These are phyloP conservation scores for Aquanectria penicillioides DNA, from an alignment of 2,329 filamentous ascomycete genomes.

Conservation along the genomic window DNA sequence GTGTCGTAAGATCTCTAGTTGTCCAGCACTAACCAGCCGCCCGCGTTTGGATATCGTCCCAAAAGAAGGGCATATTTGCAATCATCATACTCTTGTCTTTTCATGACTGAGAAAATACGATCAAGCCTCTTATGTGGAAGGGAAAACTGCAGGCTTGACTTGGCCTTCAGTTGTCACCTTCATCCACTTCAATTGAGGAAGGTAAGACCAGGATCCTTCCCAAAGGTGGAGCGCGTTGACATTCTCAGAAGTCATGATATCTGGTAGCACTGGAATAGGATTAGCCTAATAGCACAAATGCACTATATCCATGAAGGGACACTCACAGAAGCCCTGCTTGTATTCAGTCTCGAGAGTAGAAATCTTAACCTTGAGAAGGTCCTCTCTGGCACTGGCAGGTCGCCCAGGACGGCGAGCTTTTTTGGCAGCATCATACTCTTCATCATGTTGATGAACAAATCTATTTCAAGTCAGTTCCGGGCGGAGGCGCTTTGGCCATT, in stretches of 20 bases:
- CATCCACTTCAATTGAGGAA: conserved; percentile 81
- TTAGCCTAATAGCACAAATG: conserved; percentile 20
- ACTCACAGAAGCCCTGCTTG: conserved; percentile 81
- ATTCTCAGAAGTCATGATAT: conserved; percentile 75
- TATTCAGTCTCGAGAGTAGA: conserved; percentile 81
- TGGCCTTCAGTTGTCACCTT: conserved; percentile 74
- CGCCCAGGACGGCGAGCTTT: conserved; percentile 80
- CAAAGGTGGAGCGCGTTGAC: conserved; percentile 74
- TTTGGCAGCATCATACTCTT: conserved; percentile 73
- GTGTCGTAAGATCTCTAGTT: not conserved
- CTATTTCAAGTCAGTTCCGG: conserved; percentile 47
- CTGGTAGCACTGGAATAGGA: conserved; percentile 70
- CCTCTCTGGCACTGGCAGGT: conserved; percentile 80
- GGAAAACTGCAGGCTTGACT: conserved; percentile 78
- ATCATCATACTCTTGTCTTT: not conserved
- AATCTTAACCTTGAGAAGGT: conserved; percentile 78
- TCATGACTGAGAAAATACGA: not conserved
- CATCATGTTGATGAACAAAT: conserved; percentile 75
- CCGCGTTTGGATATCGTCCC: not conserved
- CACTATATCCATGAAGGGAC: not conserved
- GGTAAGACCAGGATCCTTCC: conserved; percentile 85
- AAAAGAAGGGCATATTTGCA: not conserved
- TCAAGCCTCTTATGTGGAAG: conserved; percentile 59
- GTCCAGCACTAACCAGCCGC: conserved; percentile 22
- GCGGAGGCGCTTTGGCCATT: not conserved